These are phyloP conservation scores for Vanilla planifolia DNA, from an alignment of 106 monocot species.

Conservation along the genomic window DNA sequence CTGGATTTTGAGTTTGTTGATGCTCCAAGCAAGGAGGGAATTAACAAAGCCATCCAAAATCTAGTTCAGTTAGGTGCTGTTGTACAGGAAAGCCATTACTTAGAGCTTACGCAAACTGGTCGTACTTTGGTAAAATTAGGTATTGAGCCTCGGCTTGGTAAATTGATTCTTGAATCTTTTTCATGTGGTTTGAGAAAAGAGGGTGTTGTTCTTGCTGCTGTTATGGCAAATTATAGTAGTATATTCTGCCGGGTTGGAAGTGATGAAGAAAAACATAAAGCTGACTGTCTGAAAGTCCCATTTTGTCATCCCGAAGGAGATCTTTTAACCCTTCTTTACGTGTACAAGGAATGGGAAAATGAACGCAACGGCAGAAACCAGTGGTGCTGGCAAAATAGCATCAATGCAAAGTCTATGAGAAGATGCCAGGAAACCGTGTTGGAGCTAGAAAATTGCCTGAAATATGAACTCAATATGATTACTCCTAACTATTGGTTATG, in stretches of 20 bases:
- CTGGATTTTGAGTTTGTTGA: slow-evolving; percentile 93
- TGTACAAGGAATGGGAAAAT: slow-evolving; percentile 87
- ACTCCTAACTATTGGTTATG: slow-evolving; percentile 84
- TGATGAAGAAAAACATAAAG: slow-evolving; percentile 64
- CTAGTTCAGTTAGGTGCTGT: slow-evolving; percentile 66
- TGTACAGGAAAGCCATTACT: slow-evolving; percentile 12
- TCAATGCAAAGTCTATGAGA: slow-evolving; percentile 96
- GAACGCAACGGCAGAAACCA: slow-evolving; percentile 31
- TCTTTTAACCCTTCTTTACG: slow-evolving; percentile 87
- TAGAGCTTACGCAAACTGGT: slow-evolving; percentile 61
- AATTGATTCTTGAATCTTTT: slow-evolving; percentile 80
- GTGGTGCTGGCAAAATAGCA: slow-evolving; percentile 97
- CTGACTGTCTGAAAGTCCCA: slow-evolving; percentile 81
- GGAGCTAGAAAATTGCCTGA: slow-evolving; percentile 70
- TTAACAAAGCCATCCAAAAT: slow-evolving; percentile 73
- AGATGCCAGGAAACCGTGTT: slow-evolving; percentile 69
- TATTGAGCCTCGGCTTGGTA: slow-evolving; percentile 88
- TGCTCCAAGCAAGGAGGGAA: slow-evolving; percentile 55
- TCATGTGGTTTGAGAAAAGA: slow-evolving; percentile 53
- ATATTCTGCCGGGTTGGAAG: slow-evolving; percentile 92
- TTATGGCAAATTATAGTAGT: slow-evolving; percentile 89
- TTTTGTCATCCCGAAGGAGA: slow-evolving; percentile 91
- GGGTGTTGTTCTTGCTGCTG: slow-evolving; percentile 83
- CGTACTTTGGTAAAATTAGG: slow-evolving; percentile 61
- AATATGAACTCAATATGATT: slow-evolving; percentile 63